phyloP scores from a whole-genome alignment of 2,329 filamentous ascomycete genomes.

The Fusarium sp. region DNA sequence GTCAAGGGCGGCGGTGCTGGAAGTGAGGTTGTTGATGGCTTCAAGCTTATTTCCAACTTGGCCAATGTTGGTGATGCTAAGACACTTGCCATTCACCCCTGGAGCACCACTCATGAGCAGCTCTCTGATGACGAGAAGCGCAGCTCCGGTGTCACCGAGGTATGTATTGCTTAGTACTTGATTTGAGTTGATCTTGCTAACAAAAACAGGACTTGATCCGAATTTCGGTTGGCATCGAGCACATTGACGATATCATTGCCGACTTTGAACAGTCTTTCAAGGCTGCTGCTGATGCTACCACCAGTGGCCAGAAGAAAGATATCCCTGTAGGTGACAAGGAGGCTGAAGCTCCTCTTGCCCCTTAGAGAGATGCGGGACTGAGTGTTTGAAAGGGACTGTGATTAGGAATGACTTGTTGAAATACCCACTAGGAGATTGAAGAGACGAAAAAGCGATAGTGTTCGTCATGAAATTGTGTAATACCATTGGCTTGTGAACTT shows the following conservation, averaged over 20 bases:
- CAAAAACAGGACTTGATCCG: slow-evolving; percentile 79
- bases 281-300: slow-evolving; percentile 60
- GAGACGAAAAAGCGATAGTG: slow-evolving; percentile 4
- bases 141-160: slow-evolving; percentile 83
- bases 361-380: slow-evolving; percentile 2
- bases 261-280: slow-evolving; percentile 94
- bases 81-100: slow-evolving; percentile 93
- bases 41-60: slow-evolving; percentile 94
- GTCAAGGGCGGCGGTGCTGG: slow-evolving; percentile 89
- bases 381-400: not conserved
- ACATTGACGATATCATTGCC: slow-evolving; percentile 96
- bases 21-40: slow-evolving; percentile 87
- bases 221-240: slow-evolving; percentile 94
- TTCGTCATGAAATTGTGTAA: not conserved
- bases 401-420: slow-evolving; percentile 21
- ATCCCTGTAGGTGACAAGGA: slow-evolving; percentile 44
- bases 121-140: slow-evolving; percentile 82
- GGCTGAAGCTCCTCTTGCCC: slow-evolving; percentile 48
- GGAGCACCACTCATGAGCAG: slow-evolving; percentile 95
- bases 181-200: not conserved
- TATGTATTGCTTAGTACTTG: slow-evolving; percentile 44
- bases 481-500: not conserved
- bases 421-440: slow-evolving; percentile 20
- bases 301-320: slow-evolving; percentile 42
- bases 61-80: slow-evolving; percentile 97